Conservation (phyloP, 2,329 filamentous ascomycete genomes). For the Incumbomyces lentus region DNA sequence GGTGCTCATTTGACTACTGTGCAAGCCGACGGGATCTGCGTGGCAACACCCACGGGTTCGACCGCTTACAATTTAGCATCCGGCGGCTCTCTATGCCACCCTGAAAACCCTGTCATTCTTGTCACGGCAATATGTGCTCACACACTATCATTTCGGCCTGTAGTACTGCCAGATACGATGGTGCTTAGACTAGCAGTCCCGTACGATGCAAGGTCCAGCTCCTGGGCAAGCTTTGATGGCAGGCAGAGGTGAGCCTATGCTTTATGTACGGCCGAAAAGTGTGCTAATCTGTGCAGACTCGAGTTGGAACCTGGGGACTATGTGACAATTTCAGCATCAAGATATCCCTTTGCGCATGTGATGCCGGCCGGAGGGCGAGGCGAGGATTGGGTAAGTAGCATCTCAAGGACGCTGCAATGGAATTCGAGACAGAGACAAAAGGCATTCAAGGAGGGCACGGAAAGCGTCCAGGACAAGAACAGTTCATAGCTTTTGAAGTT, state of each 20-base stretch:
- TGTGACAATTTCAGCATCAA: conserved; percentile 41
- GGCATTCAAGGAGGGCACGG: conserved; percentile 25
- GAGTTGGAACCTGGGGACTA: conserved; percentile 42
- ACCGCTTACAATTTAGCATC: conserved; percentile 94
- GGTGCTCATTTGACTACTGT: conserved; percentile 93
- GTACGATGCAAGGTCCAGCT: conserved; percentile 77
- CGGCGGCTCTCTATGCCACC: conserved; percentile 89
- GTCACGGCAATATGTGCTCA: conserved; percentile 91
- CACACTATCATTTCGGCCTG: conserved; percentile 89
- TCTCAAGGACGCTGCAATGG: conserved; percentile 42
- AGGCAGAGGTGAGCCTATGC: conserved; percentile 53
- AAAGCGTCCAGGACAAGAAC: conserved; percentile 3
- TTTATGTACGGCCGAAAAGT: background rate
- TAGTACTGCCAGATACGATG: conserved; percentile 91
- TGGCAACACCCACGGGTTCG: conserved; percentile 87
- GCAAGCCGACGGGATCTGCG: conserved; percentile 83
- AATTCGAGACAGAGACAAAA: conserved; percentile 40
- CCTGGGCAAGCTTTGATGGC: conserved; percentile 97
- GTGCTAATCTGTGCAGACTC: conserved; percentile 25
- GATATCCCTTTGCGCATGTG: conserved; percentile 43
- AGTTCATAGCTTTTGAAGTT: background rate
- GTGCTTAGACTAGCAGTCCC: conserved; percentile 89
- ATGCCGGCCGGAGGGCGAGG: conserved; percentile 33
- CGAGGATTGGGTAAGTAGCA: conserved; percentile 42
- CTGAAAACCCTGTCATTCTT: conserved; percentile 91